Base-by-base conservation (phyloP, 495 filamentous ascomycete genomes). In the Penicillium bialowiezense region DNA sequence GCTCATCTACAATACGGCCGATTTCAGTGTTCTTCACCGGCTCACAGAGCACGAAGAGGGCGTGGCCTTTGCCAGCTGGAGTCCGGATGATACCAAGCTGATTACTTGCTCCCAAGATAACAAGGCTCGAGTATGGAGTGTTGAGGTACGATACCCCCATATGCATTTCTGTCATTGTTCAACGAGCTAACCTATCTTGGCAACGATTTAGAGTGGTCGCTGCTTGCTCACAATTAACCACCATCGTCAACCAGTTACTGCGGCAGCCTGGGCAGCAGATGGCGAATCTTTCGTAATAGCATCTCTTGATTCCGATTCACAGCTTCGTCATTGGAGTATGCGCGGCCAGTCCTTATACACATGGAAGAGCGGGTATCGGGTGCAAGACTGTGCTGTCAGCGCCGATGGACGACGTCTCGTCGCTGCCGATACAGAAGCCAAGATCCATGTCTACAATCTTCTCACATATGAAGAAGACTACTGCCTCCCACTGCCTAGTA, bases 391-490 rank as follows among this genome's bases (percentile, higher is more conserved):
- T 44, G 84, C 84, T 18, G 77, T 96, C 33, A 92, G 89, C 3
- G 81, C 85, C 0, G 86, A 96, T 59, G 90, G 88, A 12, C 74
- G 76, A 48, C 83, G 86, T 53, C 70, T 98, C 24, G 83, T 95
- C 13, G 88, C 87, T 1, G 86, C 91, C 47, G 85, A 88, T 50
- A 76, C 82, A 12, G 79, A 86, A 33, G 74, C 71, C 41, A 78
- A 82, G 38, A 75, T 97, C 24, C 80, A 90, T 51, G 83, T 97
- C 18, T 97, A 89, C 69, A 87, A 97, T 59, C 87, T 91, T 50
- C 58, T 64, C 17, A 89, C 83, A 1, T 77, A 81, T 14, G 82
- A 87, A 52, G 83, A 89, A 45, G 82, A 89, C 54, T 89, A 89
- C 55, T 83, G 88, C 40, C 76, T 88, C 34, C 66, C 80, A 18